These are phyloP conservation scores for Gymnopilus dilepis DNA, from an alignment of 768 basidiomycete genomes.

Conservation along the genomic window DNA sequence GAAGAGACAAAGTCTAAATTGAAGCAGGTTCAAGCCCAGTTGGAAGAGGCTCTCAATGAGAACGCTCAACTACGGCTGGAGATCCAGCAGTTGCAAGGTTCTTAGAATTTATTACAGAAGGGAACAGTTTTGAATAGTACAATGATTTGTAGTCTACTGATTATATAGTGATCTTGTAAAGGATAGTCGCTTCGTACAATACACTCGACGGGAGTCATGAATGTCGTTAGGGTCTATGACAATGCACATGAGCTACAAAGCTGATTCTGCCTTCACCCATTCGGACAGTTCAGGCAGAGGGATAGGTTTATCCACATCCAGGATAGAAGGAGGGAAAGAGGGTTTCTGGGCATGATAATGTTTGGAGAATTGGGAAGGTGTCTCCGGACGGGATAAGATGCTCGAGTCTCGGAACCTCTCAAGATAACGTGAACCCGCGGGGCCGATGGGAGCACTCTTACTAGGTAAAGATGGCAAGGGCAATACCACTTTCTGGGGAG, in stretches of 20 bases:
- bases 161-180: neutral
- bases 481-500: slow-evolving; percentile 7
- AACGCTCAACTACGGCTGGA: slow-evolving; percentile 49
- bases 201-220: neutral
- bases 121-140: neutral
- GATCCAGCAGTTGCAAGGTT: slow-evolving; percentile 2
- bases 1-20: slow-evolving; percentile 30
- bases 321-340: slow-evolving; percentile 46
- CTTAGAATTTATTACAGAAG: slow-evolving; percentile 2
- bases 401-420: slow-evolving; percentile 45
- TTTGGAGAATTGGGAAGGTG: slow-evolving; percentile 26
- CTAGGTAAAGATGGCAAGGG: slow-evolving; percentile 35
- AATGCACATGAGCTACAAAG: slow-evolving; percentile 22
- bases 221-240: neutral
- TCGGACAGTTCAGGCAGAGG: slow-evolving; percentile 54
- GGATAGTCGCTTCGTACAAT: neutral
- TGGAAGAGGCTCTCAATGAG: slow-evolving; percentile 55
- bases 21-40: slow-evolving; percentile 37
- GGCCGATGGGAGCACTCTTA: slow-evolving; percentile 17
- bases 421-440: slow-evolving; percentile 44
- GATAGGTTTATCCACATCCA: slow-evolving; percentile 60
- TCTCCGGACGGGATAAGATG: slow-evolving; percentile 36
- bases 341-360: slow-evolving; percentile 22
- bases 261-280: slow-evolving; percentile 55
- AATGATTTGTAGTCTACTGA: neutral